A percentile compares a stretch with the other conserved stretches of the same genome.
phyloP scores from a whole-genome alignment of 2,329 filamentous ascomycete genomes.

The Phyllosticta citrichinensis region DNA sequence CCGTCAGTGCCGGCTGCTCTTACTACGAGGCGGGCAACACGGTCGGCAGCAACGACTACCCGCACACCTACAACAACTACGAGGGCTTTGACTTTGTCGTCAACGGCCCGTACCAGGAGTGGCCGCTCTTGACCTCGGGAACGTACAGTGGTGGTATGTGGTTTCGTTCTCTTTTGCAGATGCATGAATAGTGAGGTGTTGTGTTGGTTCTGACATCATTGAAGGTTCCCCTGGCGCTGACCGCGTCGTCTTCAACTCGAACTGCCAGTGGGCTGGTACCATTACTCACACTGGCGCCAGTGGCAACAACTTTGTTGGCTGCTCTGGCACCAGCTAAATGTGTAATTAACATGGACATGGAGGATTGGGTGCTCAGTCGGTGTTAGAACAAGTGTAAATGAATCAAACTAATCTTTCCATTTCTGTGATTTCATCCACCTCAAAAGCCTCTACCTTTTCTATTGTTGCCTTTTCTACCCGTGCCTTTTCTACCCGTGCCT shows the following conservation, averaged over 20 bases:
- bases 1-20: conserved; percentile 42
- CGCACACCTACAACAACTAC: conserved; percentile 51
- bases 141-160: conserved; percentile 47
- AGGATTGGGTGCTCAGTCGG: not conserved
- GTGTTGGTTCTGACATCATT: not conserved
- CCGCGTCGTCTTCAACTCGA: conserved; percentile 52
- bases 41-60: conserved; percentile 39
- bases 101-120: conserved; percentile 52
- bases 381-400: not conserved
- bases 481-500: not conserved
- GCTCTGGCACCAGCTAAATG: conserved; percentile 31
- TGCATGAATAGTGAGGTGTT: not conserved
- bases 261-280: conserved; percentile 48
- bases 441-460: not conserved
- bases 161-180: not conserved
- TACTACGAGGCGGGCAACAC: conserved; percentile 35
- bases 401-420: not conserved
- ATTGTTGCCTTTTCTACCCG: not conserved
- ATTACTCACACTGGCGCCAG: conserved; percentile 63
- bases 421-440: not conserved
- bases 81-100: conserved; percentile 53
- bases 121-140: conserved; percentile 45
- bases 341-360: not conserved
- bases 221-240: conserved; percentile 55
- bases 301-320: conserved; percentile 60